Percentiles rank a stretch among this genome's conserved stretches.
phyloP scores from a whole-genome alignment of 148 eudicot species.

The Mesembryanthemum crystallinum region DNA sequence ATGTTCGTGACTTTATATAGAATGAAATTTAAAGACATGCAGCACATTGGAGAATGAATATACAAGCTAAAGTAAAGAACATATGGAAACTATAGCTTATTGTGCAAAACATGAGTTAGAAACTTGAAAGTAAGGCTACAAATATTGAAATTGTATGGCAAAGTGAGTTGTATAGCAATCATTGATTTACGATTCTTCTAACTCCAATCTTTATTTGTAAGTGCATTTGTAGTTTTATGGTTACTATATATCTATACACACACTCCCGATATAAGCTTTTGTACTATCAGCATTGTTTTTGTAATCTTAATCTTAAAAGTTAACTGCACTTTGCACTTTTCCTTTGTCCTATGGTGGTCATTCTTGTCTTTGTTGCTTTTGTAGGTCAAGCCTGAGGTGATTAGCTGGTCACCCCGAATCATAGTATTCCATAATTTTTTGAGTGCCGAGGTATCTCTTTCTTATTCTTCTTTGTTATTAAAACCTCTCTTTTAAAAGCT shows the following conservation, averaged over 20 bases:
- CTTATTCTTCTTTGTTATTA: neutral
- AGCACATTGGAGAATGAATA: neutral
- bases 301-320: neutral
- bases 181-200: too few relatives aligned
- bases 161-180: too few relatives aligned
- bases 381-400: constrained; percentile 84
- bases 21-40: too few relatives aligned
- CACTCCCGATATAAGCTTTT: neutral
- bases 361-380: constrained; percentile 17
- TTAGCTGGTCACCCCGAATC: constrained; percentile 84
- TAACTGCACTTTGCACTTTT: neutral
- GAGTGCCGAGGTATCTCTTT: constrained; percentile 55
- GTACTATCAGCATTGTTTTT: neutral
- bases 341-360: constrained; percentile 2
- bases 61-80: neutral
- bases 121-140: neutral
- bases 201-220: neutral
- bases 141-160: too few relatives aligned
- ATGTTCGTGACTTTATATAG: too few relatives aligned
- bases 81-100: neutral
- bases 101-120: constrained; percentile 4
- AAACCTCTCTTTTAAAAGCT: too few relatives aligned
- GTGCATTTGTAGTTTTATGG: neutral
- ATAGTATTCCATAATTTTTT: constrained; percentile 76
- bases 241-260: too few relatives aligned